Conservation (phyloP, 345 rosid species). For the Acer campestre region DNA sequence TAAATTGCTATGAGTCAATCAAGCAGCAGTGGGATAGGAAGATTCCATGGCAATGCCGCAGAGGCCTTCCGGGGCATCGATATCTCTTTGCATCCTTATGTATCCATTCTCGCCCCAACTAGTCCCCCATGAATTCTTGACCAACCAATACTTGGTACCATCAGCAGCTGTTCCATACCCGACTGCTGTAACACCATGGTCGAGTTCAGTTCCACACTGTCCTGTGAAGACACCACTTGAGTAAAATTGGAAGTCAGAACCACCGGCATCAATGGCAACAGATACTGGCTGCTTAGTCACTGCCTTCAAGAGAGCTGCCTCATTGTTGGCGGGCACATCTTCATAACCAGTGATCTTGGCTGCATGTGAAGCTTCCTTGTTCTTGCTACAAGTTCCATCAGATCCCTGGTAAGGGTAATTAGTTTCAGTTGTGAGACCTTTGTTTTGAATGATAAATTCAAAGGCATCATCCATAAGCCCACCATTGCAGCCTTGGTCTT, state of each 20-base stretch:
- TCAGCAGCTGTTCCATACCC: constrained; percentile 21
- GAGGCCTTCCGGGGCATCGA: constrained; percentile 14
- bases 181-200: constrained; percentile 25
- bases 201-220: constrained; percentile 21
- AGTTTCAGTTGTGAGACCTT: constrained; percentile 31
- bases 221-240: constrained; percentile 22
- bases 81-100: constrained; percentile 28
- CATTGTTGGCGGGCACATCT: constrained; percentile 20
- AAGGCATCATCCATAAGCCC: constrained; percentile 39
- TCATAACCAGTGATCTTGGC: constrained; percentile 29
- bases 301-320: constrained; percentile 28
- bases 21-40: constrained; percentile 22
- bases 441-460: constrained; percentile 29
- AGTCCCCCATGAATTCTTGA: constrained; percentile 34
- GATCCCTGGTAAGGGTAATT: constrained; percentile 28
- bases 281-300: constrained; percentile 22
- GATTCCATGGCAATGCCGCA: constrained; percentile 28
- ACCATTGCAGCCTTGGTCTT: constrained; percentile 34
- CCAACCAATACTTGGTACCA: constrained; percentile 27
- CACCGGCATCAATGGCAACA: constrained; percentile 31
- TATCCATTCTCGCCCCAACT: constrained; percentile 26
- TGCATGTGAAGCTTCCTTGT: constrained; percentile 1
- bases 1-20: background rate
- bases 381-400: constrained; percentile 24
- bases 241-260: constrained; percentile 23